phyloP scores from a whole-genome alignment of 306 rosid species.

The Vachellia pachyceras region DNA sequence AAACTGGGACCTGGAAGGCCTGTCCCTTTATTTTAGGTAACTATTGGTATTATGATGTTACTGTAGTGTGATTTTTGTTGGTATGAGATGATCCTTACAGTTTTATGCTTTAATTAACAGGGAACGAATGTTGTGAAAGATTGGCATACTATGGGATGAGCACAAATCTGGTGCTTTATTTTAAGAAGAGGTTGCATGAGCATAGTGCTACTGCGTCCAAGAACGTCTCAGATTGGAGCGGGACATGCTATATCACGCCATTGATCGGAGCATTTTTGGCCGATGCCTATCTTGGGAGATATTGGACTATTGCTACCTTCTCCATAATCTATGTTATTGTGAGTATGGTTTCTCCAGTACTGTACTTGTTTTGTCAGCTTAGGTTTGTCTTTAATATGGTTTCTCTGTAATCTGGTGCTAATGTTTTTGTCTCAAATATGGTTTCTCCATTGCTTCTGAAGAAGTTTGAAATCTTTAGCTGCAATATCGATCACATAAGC shows the following conservation, averaged over 20 bases:
- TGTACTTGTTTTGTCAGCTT: neutral
- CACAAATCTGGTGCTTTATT: slow-evolving; percentile 65
- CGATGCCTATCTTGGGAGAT: slow-evolving; percentile 79
- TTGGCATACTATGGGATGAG: slow-evolving; percentile 80
- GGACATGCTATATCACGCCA: slow-evolving; percentile 74
- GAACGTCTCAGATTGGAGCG: slow-evolving; percentile 59
- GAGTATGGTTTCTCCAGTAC: slow-evolving; percentile 39
- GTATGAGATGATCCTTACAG: neutral
- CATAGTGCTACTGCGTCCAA: slow-evolving; percentile 58
- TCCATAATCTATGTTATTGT: slow-evolving; percentile 69
- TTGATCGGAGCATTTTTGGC: slow-evolving; percentile 73
- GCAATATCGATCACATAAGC: neutral
- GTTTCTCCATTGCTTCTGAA: neutral
- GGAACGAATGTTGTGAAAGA: slow-evolving; percentile 75
- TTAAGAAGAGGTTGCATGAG: slow-evolving; percentile 52
- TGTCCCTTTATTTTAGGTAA: slow-evolving; percentile 77
- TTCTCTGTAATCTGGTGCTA: slow-evolving; percentile 55
- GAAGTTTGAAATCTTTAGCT: neutral
- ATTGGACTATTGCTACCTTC: slow-evolving; percentile 63
- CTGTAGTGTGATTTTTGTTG: slow-evolving; percentile 3
- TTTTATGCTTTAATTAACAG: slow-evolving; percentile 39
- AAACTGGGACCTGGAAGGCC: slow-evolving; percentile 82
- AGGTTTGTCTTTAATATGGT: neutral
- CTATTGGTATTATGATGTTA: neutral
- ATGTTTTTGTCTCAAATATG: slow-evolving; percentile 58